Percentiles rank a stretch among this genome's conserved stretches.
Evolutionary conservation across 441 rosid species (phyloP).

Genomic region (Croton laevigatus): DNA sequence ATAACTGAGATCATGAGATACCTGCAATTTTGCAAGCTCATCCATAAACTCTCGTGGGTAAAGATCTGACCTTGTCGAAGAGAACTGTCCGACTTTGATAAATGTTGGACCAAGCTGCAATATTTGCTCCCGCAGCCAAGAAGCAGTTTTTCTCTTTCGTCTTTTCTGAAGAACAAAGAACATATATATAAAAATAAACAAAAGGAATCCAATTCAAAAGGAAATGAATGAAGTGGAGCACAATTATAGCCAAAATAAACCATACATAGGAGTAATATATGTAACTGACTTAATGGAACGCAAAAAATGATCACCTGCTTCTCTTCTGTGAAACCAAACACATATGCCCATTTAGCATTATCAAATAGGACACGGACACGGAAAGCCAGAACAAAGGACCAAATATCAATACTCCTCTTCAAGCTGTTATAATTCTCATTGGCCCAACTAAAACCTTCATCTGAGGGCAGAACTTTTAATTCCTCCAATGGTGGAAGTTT

Average conservation of each 20-base stretch:
- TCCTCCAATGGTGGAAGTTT: conserved; percentile 68
- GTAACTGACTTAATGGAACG: neutral
- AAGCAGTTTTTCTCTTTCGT: conserved; percentile 69
- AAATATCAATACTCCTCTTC: conserved; percentile 78
- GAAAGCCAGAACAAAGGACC: conserved; percentile 75
- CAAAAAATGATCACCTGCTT: conserved; percentile 52
- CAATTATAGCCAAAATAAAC: neutral
- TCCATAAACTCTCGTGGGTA: conserved; percentile 88
- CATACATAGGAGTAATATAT: neutral
- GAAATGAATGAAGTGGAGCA: conserved; percentile 1
- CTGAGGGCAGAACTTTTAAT: conserved; percentile 71
- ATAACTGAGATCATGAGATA: conserved; percentile 25
- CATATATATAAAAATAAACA: conserved; percentile 16
- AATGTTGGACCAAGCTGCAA: conserved; percentile 97
- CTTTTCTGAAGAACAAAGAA: conserved; percentile 47
- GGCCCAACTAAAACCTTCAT: conserved; percentile 97
- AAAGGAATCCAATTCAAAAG: neutral
- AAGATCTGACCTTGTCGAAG: conserved; percentile 89
- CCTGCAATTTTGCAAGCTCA: conserved; percentile 97
- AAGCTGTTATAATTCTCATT: conserved; percentile 70
- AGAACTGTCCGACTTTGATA: conserved; percentile 90
- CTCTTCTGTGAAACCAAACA: conserved; percentile 69
- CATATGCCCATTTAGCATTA: conserved; percentile 85
- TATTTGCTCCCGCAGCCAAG: conserved; percentile 83
- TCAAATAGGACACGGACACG: conserved; percentile 76